Evolutionary conservation across 345 rosid genomes (phyloP).

Genomic region (Psidium friedrichsthalianum): DNA sequence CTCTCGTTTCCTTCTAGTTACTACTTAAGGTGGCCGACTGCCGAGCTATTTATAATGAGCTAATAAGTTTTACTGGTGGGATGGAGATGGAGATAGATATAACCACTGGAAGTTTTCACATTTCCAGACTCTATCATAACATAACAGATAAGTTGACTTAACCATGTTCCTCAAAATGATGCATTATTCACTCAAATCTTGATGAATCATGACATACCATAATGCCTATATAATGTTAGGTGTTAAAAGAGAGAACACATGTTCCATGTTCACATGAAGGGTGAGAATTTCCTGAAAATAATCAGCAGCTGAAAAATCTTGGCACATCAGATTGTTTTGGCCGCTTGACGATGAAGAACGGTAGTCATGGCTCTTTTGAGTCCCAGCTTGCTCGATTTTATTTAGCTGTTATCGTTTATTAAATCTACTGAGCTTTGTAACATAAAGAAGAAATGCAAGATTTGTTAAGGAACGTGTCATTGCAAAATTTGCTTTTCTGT

Average conservation of each 20-base stretch:
- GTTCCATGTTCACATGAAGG: not conserved
- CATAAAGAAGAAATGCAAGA: not conserved
- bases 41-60: constrained; percentile 26
- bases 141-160: not conserved
- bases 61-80: not conserved
- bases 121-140: not conserved
- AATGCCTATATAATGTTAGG: not conserved
- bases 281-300: not conserved
- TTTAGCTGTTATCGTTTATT: not conserved
- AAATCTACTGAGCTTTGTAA: not conserved
- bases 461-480: not conserved
- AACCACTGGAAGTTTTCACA: not conserved
- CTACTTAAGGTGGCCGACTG: constrained; percentile 4
- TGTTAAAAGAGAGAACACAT: not conserved
- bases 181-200: not conserved
- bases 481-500: not conserved
- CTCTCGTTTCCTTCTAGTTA: not conserved
- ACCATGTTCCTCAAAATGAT: not conserved
- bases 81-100: not conserved
- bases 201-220: not conserved
- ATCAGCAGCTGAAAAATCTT: not conserved
- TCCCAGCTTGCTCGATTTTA: not conserved
- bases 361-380: not conserved
- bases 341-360: not conserved
- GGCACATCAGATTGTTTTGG: not conserved